Conservation (phyloP, 2,329 filamentous ascomycete genomes). For the Penicillium freii region DNA sequence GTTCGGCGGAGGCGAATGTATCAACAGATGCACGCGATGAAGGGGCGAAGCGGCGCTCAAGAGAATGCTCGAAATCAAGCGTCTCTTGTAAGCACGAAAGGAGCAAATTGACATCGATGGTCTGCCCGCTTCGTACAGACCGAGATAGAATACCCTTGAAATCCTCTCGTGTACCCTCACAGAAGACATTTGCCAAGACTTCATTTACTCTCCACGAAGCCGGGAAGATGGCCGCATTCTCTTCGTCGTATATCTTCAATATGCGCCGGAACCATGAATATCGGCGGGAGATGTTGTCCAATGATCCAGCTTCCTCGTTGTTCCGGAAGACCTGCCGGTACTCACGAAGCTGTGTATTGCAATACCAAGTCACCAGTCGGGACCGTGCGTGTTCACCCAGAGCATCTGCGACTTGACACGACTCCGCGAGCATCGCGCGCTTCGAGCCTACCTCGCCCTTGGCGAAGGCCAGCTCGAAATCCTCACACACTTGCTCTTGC, state of each 20-base stretch:
- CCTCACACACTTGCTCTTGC: conserved; percentile 96
- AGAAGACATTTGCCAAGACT: conserved; percentile 84
- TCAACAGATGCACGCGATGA: conserved; percentile 77
- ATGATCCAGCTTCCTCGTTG: conserved; percentile 90
- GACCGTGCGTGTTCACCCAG: conserved; percentile 82
- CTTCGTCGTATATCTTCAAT: conserved; percentile 92
- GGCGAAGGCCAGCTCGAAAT: conserved; percentile 93
- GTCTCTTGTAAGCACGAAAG: conserved; percentile 91
- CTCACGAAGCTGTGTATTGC: conserved; percentile 93
- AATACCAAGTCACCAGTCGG: conserved; percentile 90
- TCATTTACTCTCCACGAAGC: conserved; percentile 86
- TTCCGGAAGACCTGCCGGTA: conserved; percentile 94
- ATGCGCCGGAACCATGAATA: conserved; percentile 97
- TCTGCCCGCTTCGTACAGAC: conserved; percentile 77
- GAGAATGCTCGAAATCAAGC: conserved; percentile 88
- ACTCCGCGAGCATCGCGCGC: conserved; percentile 73
- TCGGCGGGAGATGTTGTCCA: conserved; percentile 92
- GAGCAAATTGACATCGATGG: conserved; percentile 83
- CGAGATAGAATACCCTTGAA: conserved; percentile 89
- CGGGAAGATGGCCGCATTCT: conserved; percentile 86
- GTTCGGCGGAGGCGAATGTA: conserved; percentile 76
- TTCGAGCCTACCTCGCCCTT: conserved; percentile 75
- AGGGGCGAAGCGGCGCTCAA: conserved; percentile 78
- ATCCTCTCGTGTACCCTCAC: conserved; percentile 91
- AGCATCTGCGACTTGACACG: conserved; percentile 91